Percentiles rank a stretch among this genome's conserved stretches.
Conservation (phyloP, 2,329 filamentous ascomycete genomes). For the Penicillium sp. region DNA sequence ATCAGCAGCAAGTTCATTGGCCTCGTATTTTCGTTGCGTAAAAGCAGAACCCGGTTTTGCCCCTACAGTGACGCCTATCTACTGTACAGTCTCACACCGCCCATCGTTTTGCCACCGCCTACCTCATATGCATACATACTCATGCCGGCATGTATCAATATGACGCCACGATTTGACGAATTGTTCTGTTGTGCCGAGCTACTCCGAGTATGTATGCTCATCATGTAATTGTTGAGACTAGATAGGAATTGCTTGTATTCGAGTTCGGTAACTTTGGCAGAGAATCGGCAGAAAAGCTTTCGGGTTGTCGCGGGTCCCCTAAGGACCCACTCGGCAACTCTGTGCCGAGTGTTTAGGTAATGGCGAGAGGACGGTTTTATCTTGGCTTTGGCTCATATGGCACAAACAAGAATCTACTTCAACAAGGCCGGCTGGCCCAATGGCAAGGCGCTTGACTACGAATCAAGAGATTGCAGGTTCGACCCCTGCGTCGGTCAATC, state of each 20-base stretch:
- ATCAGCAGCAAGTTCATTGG: background rate
- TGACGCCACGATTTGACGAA: no score
- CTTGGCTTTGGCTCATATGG: background rate
- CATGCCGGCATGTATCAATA: no score
- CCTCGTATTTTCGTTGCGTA: background rate
- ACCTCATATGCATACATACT: no score
- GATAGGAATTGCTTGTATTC: no score
- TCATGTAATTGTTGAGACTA: no score
- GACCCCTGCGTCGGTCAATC: constrained; percentile 41
- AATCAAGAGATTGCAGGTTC: constrained; percentile 55
- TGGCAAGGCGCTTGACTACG: constrained; percentile 55
- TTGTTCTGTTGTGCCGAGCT: no score
- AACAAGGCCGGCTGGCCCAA: constrained; percentile 43
- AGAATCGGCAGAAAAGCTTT: no score
- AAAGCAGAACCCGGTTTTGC: background rate
- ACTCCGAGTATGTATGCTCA: rapidly evolving
- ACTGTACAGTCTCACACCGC: no score
- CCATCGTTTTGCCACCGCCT: no score
- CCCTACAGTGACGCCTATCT: background rate
- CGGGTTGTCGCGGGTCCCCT: background rate
- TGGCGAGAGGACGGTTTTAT: no score
- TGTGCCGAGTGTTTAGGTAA: no score
- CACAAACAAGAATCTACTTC: background rate
- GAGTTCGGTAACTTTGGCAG: no score
- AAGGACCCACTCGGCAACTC: background rate